Percentiles rank a stretch among this genome's conserved stretches.
These are phyloP conservation scores for Saturnispora dispora DNA, from an alignment of 805 yeast species.

Conservation along the genomic window DNA sequence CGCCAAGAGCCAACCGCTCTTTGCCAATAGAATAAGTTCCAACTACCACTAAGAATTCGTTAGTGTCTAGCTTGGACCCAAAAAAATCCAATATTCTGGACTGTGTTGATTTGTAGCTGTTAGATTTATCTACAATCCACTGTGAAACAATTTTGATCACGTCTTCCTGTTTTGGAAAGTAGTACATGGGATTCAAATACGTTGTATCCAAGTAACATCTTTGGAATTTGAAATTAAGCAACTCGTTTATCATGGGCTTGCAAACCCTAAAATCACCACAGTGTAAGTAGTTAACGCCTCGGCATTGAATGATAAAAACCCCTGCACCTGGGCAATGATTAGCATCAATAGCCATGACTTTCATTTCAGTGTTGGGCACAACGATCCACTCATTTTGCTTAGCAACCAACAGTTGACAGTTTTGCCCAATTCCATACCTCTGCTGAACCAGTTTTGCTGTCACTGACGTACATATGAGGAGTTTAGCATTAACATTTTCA, in stretches of 20 bases:
- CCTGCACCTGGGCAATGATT: conserved; percentile 97
- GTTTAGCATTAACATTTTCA: conserved; percentile 34
- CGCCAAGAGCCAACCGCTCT: conserved; percentile 67
- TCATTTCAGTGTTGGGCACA: conserved; percentile 33
- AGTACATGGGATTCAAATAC: conserved; percentile 63
- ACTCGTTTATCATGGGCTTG: conserved; percentile 37
- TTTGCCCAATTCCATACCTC: conserved; percentile 35
- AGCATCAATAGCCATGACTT: conserved; percentile 66
- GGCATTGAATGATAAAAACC: conserved; percentile 58
- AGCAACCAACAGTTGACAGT: conserved; percentile 29
- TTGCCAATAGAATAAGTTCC: conserved; percentile 94
- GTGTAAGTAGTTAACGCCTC: conserved; percentile 45
- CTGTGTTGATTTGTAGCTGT: conserved; percentile 19
- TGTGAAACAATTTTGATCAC: conserved; percentile 56
- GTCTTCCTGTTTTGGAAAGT: conserved; percentile 67
- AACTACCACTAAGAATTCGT: conserved; percentile 43
- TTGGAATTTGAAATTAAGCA: conserved; percentile 33
- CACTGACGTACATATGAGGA: conserved; percentile 60
- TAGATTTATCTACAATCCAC: conserved; percentile 31
- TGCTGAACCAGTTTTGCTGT: conserved; percentile 51
- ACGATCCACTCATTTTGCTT: conserved; percentile 31
- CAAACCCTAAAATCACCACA: conserved; percentile 91
- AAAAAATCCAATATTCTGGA: conserved; percentile 31
- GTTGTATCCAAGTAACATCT: conserved; percentile 84
- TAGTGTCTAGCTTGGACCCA: conserved; percentile 8